Base-by-base conservation (phyloP, 169 alveolate species). In the Plasmodium relictum region DNA sequence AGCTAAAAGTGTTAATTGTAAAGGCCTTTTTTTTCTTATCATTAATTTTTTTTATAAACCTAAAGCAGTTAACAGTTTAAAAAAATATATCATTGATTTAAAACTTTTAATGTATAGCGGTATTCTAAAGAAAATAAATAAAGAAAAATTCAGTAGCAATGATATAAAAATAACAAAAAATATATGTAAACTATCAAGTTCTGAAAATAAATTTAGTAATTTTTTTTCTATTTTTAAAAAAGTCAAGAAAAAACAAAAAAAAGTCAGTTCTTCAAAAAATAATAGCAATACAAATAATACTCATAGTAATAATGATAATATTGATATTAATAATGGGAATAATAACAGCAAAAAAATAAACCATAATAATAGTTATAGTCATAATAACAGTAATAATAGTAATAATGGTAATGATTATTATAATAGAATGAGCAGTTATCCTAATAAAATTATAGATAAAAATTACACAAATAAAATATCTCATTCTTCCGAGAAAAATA, bases 41-140 rank as follows among this genome's bases (percentile, higher is more conserved):
- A 74, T 93, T 37, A 89, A 94, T 20, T 65, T 94, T 69, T 94
- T 94, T 72, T 92, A 92, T 73, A 91, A 94, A 10, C 96, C 96
- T 2, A 88, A 93, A 71, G 91, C 91, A 2, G 91, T 83, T 6
- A 83, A 70, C 6, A 70, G 91, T 16, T 56, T 83, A 39, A 83
- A 83, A 16, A 83, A 83, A 50, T 83, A 83, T 26, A 83, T 83
- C 0, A 66, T 83, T 0, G 86, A 83, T 68, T 69, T 83, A 50
- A 83, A 70, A 39, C 16, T 83, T 7, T 48, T 83, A 8, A 83
- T 83, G 91, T 70, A 83, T 42, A 83, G 69, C n/a, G n/a, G 73
- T 6, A 83, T 83, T 41, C 22, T 83, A n/a, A 83, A 58, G 41
- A 58, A 62, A 41, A 83, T 68, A 42, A 69, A 83, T 20, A 31